Percentiles rank a stretch among this genome's conserved stretches.
phyloP scores from a whole-genome alignment of 2,329 filamentous ascomycete species.

The Aspergillus luchuensis region DNA sequence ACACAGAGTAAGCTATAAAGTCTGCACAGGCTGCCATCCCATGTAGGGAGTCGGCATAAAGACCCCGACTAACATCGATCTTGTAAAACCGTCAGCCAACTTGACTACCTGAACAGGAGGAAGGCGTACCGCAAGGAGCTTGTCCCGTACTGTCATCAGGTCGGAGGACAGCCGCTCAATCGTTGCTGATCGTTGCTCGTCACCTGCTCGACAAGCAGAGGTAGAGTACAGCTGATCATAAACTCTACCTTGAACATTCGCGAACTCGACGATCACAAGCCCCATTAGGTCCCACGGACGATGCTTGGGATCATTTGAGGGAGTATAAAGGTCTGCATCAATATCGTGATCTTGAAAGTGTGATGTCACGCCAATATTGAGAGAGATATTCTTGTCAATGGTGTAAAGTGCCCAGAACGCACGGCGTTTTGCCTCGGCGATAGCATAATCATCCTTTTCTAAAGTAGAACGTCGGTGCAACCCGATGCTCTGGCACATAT shows the following conservation, averaged over 20 bases:
- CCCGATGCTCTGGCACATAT: slow-evolving; percentile 28
- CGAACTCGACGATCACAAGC: slow-evolving; percentile 26
- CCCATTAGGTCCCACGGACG: slow-evolving; percentile 29
- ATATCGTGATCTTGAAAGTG: slow-evolving; percentile 34
- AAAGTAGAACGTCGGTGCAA: slow-evolving; percentile 23
- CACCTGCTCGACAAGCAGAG: slow-evolving; percentile 18
- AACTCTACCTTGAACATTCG: slow-evolving; percentile 26
- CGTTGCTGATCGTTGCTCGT: slow-evolving; percentile 14
- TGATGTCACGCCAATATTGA: slow-evolving; percentile 27
- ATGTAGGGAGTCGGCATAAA: slow-evolving; percentile 28
- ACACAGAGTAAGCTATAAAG: slow-evolving; percentile 28
- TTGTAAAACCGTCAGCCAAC: not conserved
- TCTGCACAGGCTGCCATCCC: slow-evolving; percentile 31
- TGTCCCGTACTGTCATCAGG: slow-evolving; percentile 26
- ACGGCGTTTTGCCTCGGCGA: slow-evolving; percentile 26
- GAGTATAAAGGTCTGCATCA: slow-evolving; percentile 23
- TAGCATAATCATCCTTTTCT: slow-evolving; percentile 13
- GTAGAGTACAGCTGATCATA: slow-evolving; percentile 30
- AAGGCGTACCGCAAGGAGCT: slow-evolving; percentile 23
- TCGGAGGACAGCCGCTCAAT: slow-evolving; percentile 28
- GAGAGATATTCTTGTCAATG: slow-evolving; percentile 30
- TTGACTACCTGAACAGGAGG: not conserved
- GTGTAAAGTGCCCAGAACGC: slow-evolving; percentile 31
- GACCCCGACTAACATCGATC: slow-evolving; percentile 26
- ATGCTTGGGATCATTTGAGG: slow-evolving; percentile 21